Evolutionary conservation across 805 yeast genomes (phyloP).

Genomic region (Nakazawaea peltata): DNA sequence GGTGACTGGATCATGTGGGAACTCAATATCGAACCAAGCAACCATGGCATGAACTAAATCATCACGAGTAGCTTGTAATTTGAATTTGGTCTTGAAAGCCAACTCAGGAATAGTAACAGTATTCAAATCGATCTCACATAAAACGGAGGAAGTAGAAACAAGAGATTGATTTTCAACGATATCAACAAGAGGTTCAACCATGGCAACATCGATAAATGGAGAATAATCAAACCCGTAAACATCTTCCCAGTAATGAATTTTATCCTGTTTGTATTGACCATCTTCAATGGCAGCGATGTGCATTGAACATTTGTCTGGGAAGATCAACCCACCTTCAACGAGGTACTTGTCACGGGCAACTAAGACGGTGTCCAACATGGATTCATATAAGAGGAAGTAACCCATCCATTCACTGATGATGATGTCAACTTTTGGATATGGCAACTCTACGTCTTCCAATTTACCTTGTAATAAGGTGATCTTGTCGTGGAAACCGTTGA

Average conservation of each 20-base stretch:
- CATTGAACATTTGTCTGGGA: constrained; percentile 91
- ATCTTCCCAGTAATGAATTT: constrained; percentile 90
- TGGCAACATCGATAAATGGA: constrained; percentile 80
- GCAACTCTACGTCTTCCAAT: constrained; percentile 84
- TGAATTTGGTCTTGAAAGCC: constrained; percentile 65
- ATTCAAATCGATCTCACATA: constrained; percentile 82
- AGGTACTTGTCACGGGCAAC: constrained; percentile 89
- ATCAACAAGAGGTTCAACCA: constrained; percentile 93
- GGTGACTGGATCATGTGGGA: constrained; percentile 49
- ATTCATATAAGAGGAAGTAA: constrained; percentile 88
- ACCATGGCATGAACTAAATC: constrained; percentile 85
- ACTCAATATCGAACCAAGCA: constrained; percentile 92
- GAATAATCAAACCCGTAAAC: constrained; percentile 95
- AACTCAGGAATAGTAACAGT: constrained; percentile 80
- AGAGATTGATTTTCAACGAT: constrained; percentile 75
- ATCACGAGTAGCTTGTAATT: constrained; percentile 63
- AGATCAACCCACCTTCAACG: constrained; percentile 76
- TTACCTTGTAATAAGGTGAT: constrained; percentile 89
- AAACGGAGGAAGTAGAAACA: constrained; percentile 60
- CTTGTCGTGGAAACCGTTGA: constrained; percentile 79
- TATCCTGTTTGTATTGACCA: constrained; percentile 84
- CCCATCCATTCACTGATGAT: constrained; percentile 99
- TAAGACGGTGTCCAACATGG: constrained; percentile 95
- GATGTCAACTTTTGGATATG: constrained; percentile 85
- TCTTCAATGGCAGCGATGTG: constrained; percentile 91